phyloP scores from a whole-genome alignment of 2,329 filamentous ascomycete genomes.

The Hypoxylon sp. region DNA sequence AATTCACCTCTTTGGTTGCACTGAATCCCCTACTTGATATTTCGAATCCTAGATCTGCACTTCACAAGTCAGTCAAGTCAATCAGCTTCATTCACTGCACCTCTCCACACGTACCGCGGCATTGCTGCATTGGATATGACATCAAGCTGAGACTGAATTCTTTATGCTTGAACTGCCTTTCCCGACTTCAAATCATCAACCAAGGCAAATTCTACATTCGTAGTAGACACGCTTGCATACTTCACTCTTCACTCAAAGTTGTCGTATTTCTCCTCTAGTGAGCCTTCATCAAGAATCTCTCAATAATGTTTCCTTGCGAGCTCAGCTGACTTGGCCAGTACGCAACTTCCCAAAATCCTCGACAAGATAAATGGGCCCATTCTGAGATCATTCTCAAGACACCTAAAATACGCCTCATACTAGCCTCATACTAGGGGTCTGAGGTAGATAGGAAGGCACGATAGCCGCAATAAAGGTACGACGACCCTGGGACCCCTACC shows the following conservation, averaged over 20 bases:
- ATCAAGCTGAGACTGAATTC: too few relatives aligned
- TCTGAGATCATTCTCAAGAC: slow-evolving; percentile 2
- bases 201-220: not conserved
- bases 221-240: not conserved
- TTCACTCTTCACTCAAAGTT: too few relatives aligned
- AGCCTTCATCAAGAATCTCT: not conserved
- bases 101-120: not conserved
- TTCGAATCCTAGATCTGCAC: not conserved
- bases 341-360: not conserved
- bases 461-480: not conserved
- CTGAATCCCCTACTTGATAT: not conserved
- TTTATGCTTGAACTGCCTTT: too few relatives aligned
- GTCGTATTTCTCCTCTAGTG: not conserved
- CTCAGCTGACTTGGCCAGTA: not conserved
- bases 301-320: not conserved
- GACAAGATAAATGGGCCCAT: not conserved
- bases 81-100: not conserved
- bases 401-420: not conserved
- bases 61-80: not conserved
- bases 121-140: not conserved
- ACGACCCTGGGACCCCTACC: too few relatives aligned
- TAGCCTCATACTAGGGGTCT: too few relatives aligned
- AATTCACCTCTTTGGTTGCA: not conserved
- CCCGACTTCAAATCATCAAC: not conserved
- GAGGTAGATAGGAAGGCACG: not conserved